These are phyloP conservation scores for Filosporella fistucella DNA, from an alignment of 495 filamentous ascomycete species.

Conservation along the genomic window DNA sequence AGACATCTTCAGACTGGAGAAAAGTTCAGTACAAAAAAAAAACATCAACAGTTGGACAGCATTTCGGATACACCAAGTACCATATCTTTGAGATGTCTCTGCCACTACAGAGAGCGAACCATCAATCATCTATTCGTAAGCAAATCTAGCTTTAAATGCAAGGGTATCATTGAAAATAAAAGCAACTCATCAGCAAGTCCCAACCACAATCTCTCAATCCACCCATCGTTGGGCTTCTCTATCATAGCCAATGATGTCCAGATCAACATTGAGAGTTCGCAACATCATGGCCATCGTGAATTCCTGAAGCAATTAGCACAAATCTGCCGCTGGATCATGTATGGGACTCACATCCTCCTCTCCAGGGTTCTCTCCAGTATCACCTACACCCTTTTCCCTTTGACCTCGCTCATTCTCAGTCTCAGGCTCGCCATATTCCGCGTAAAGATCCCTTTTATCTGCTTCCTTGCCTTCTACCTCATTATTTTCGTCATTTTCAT, in stretches of 20 bases:
- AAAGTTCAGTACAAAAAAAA: no score
- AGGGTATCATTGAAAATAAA: background rate
- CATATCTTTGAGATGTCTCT: no score
- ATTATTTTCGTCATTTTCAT: slow-evolving; percentile 29
- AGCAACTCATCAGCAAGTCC: background rate
- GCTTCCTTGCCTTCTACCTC: slow-evolving; percentile 19
- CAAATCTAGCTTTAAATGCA: background rate
- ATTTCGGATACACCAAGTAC: no score
- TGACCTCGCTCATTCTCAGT: slow-evolving; percentile 25
- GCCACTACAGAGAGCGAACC: no score
- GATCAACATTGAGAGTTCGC: slow-evolving; percentile 59
- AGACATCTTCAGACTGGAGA: no score
- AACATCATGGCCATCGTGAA: slow-evolving; percentile 76
- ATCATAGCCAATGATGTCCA: slow-evolving; percentile 60
- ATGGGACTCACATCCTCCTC: slow-evolving; percentile 20
- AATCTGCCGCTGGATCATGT: background rate
- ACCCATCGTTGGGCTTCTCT: slow-evolving; percentile 48
- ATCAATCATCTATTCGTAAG: no score
- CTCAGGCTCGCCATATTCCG: slow-evolving; percentile 24
- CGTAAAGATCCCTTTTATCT: slow-evolving; percentile 33
- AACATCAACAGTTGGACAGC: no score
- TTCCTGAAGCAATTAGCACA: slow-evolving; percentile 32
- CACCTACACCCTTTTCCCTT: slow-evolving; percentile 15
- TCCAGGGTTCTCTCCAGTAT: slow-evolving; percentile 22
- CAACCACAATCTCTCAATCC: slow-evolving; percentile 17